These are phyloP conservation scores for Mycena maculata DNA, from an alignment of 768 basidiomycete species.

Conservation along the genomic window DNA sequence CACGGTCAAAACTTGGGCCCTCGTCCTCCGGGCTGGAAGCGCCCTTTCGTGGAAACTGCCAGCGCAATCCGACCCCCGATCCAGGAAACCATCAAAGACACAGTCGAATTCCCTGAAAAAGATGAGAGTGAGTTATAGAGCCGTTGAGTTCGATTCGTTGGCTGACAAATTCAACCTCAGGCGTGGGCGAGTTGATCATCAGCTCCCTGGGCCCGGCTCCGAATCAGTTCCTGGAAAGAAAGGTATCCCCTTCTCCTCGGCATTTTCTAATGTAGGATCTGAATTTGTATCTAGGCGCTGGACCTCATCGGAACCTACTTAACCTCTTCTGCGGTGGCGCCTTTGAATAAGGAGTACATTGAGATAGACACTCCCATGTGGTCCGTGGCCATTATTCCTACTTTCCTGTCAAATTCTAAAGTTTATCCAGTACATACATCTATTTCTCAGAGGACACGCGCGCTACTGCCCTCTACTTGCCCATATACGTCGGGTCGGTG, in stretches of 20 bases:
- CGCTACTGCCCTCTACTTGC: slow-evolving; percentile 76
- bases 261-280: slow-evolving; percentile 1
- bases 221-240: slow-evolving; percentile 76
- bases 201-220: slow-evolving; percentile 83
- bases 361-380: slow-evolving; percentile 93
- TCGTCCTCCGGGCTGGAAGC: slow-evolving; percentile 86
- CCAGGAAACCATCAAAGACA: slow-evolving; percentile 62
- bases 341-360: slow-evolving; percentile 90
- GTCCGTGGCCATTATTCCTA: slow-evolving; percentile 51
- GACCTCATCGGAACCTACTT: slow-evolving; percentile 90
- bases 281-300: slow-evolving; percentile 65
- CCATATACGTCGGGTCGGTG: slow-evolving; percentile 85
- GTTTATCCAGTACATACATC: slow-evolving; percentile 75
- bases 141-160: too few species aligned
- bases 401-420: slow-evolving; percentile 13
- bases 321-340: slow-evolving; percentile 85
- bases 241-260: slow-evolving; percentile 54
- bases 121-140: slow-evolving; percentile 75
- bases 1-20: slow-evolving; percentile 80
- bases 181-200: slow-evolving; percentile 85
- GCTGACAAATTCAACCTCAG: slow-evolving; percentile 43
- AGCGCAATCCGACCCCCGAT: slow-evolving; percentile 73
- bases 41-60: slow-evolving; percentile 91
- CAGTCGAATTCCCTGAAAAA: slow-evolving; percentile 94
- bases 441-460: slow-evolving; percentile 84